phyloP scores from a whole-genome alignment of 1,284 basidiomycete genomes.

The Neonothopanus nambi region DNA sequence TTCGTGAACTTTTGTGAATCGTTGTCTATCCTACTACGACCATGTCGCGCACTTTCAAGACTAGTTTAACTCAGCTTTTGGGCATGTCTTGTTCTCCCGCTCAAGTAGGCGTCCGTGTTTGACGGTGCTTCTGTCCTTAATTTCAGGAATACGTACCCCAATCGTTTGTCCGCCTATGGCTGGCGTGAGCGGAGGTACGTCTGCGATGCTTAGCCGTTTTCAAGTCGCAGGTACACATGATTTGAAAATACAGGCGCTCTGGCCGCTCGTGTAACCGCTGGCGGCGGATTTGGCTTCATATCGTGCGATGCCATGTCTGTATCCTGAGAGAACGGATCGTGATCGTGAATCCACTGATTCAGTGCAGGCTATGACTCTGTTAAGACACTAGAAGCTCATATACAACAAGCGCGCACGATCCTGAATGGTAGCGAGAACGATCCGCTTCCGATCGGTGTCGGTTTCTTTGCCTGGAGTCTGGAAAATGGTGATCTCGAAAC shows the following conservation, averaged over 20 bases:
- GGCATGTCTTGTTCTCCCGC: too few species aligned
- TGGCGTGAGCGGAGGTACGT: conserved; percentile 52
- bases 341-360: conserved; percentile 3
- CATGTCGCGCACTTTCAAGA: not conserved
- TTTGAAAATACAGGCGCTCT: conserved; percentile 41
- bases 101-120: too few species aligned
- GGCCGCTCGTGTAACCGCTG: conserved; percentile 61
- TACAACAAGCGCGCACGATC: conserved; percentile 45
- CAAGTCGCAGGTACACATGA: not conserved
- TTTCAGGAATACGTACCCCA: conserved; percentile 53
- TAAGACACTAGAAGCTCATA: conserved; percentile 45
- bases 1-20: not conserved
- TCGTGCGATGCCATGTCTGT: conserved; percentile 44
- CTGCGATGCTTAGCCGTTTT: not conserved
- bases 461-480: conserved; percentile 72
- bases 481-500: conserved; percentile 41
- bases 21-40: not conserved
- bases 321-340: not conserved
- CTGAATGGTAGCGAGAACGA: conserved; percentile 30
- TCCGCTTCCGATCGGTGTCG: conserved; percentile 66
- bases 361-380: conserved; percentile 44
- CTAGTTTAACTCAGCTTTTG: conserved; percentile 1
- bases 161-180: conserved; percentile 70
- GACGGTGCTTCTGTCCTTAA: not conserved
- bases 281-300: conserved; percentile 73